A percentile compares a stretch with the other conserved stretches of the same genome.
These are phyloP conservation scores for Alternaria gansuensis DNA, from an alignment of 2,329 filamentous ascomycete species.

Conservation along the genomic window DNA sequence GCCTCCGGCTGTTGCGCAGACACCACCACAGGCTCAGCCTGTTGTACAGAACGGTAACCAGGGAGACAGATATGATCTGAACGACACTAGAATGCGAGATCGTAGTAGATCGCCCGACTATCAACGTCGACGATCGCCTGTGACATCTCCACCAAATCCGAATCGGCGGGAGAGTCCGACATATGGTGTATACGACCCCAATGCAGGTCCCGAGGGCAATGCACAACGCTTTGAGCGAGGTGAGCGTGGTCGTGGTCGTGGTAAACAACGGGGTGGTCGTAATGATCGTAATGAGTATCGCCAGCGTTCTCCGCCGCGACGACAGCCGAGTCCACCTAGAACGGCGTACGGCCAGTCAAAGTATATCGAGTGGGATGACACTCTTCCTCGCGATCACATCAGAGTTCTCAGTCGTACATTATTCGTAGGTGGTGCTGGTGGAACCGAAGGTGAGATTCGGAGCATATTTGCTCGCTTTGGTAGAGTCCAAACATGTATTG, in stretches of 20 bases:
- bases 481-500: constrained; percentile 94
- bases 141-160: constrained; percentile 65
- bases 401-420: constrained; percentile 88
- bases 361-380: constrained; percentile 81
- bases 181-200: constrained; percentile 76
- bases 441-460: constrained; percentile 81
- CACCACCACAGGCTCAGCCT: constrained; percentile 29
- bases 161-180: constrained; percentile 73
- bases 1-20: constrained; percentile 25
- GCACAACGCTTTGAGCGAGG: constrained; percentile 63
- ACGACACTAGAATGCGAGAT: constrained; percentile 49
- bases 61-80: constrained; percentile 42
- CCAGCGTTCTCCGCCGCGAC: constrained; percentile 82
- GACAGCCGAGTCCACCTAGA: constrained; percentile 63
- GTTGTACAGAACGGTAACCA: constrained; percentile 33
- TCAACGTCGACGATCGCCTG: constrained; percentile 68
- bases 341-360: constrained; percentile 62
- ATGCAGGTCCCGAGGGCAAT: constrained; percentile 63
- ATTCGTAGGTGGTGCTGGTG: constrained; percentile 88
- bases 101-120: constrained; percentile 67
- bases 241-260: constrained; percentile 64
- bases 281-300: constrained; percentile 72
- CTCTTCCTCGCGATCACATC: constrained; percentile 78
- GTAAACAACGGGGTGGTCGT: constrained; percentile 54
- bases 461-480: constrained; percentile 83